Evolutionary conservation across 495 filamentous ascomycete species (phyloP).

Genomic region (Gamarada debralockiae): DNA sequence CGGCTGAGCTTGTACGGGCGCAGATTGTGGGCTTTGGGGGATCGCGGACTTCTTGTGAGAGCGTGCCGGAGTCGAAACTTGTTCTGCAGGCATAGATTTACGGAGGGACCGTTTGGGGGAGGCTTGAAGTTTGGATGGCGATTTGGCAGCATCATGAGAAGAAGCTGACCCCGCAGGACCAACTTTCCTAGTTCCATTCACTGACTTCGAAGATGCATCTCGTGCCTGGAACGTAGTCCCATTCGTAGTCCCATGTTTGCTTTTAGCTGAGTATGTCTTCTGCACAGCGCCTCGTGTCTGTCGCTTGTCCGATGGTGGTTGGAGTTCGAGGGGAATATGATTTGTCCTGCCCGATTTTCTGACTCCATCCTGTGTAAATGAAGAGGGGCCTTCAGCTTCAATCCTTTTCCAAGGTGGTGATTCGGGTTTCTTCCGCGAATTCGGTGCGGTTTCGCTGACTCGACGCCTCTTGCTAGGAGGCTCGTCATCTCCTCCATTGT

Average conservation of each 20-base stretch:
- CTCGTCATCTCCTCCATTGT: slow-evolving; percentile 31
- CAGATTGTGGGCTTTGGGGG: slow-evolving; percentile 12
- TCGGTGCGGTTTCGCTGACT: slow-evolving; percentile 45
- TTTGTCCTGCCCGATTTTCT: slow-evolving; percentile 87
- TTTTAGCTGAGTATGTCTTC: slow-evolving; percentile 26
- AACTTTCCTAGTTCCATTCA: slow-evolving; percentile 19
- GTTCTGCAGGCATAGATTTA: slow-evolving; percentile 22
- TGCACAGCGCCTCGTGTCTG: slow-evolving; percentile 40
- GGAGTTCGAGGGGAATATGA: slow-evolving; percentile 62
- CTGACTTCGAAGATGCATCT: slow-evolving; percentile 7
- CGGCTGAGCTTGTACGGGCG: neutral
- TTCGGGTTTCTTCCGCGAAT: slow-evolving; percentile 39
- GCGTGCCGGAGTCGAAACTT: slow-evolving; percentile 7
- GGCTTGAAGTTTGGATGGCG: slow-evolving; percentile 19
- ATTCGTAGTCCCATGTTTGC: slow-evolving; percentile 31
- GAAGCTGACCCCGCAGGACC: slow-evolving; percentile 15
- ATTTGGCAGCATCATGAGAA: slow-evolving; percentile 17
- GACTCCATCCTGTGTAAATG: slow-evolving; percentile 72
- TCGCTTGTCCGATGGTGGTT: slow-evolving; percentile 62
- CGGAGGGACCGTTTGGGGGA: slow-evolving; percentile 18
- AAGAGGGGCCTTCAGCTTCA: slow-evolving; percentile 81
- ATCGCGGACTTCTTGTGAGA: slow-evolving; percentile 13
- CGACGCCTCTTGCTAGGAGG: slow-evolving; percentile 74
- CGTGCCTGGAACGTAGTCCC: slow-evolving; percentile 21
- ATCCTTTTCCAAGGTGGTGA: slow-evolving; percentile 96